Evolutionary conservation across 305 asterid species (phyloP), one percentile per base, ranked within the genome.

Genomic region (Fraxinus sp.): DNA sequence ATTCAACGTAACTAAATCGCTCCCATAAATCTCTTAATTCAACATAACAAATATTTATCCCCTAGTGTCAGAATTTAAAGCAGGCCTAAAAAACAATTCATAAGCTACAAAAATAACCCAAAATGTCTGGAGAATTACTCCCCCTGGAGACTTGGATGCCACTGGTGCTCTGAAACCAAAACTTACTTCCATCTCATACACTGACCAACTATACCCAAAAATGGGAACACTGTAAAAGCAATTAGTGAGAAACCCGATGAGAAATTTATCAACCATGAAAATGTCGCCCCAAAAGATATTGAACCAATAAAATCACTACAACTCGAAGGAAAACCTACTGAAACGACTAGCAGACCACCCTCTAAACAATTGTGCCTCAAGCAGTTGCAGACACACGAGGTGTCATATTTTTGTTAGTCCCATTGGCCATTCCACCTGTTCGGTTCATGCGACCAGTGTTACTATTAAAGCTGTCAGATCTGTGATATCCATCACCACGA

Each of bases 381-480:
- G 97, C 97, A 32, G 97, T 86, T 16, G 97, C 94, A 20, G 97
- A 81, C 41, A 90, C 93, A n/a, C 88, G 83, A 36, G 96, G 97
- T 0, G 92, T 79, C 88, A 81, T 87, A 72, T 83, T 89, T 74
- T 86, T 94, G 10, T 91, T 85, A 74, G 83, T 84, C 68, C 93
- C 95, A 78, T 92, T 86, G 62, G 90, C 78, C 85, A 93, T 78
- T 79, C 91, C 94, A 81, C 89, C 89, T 18, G 80, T 77, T 26
- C 94, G 93, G 70, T 85, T 92, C 90, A 85, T 49, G 35, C 93
- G 91, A 49, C 92, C 90, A 11, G 89, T 89, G 73, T 86, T 88
- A 80, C 84, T 84, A 26, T 82, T 86, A 46, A 77, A 2, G 64
- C 85, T 87, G 68, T 90, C 98, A 30, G 94, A 39, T 85, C 92